Evolutionary conservation across 2,329 filamentous ascomycete genomes (phyloP), one percentile per base, ranked within the genome.

Genomic region (Exophiala bonariae): DNA sequence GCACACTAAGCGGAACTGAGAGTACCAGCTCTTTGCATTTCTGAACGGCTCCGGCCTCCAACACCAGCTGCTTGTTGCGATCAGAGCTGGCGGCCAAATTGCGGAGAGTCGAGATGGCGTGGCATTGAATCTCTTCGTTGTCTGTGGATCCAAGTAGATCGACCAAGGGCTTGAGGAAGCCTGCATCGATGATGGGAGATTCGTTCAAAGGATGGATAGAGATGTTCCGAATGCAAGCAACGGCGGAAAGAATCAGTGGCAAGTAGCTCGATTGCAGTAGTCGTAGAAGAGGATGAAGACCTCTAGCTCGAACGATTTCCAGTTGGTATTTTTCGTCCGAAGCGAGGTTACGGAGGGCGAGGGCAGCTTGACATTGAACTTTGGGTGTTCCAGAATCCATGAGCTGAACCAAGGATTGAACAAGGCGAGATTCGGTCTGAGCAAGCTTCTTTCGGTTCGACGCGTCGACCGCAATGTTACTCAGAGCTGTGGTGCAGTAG

Each of bases 311-410:
- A 31, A 99, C 93, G 60, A 99, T 97, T 64, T 99, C 93, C 39
- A 99, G 82, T 70, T 99, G 93, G 64, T 99, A 99, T 66, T 96
- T 96, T 67, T 99, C 93, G 66, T 99, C 93, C 11, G 93, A 99
- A 3, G 93, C 93, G 41, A 99, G 77, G 65, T 99, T 99, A 61
- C 93, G 83, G 41, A 99, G 81, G 19, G 93, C 93, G 34, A 99
- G 76, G 17, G 93, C 93, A 43, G 93, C 93, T 73, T 99, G 93
- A 65, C 93, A 97, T 69, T 99, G 93, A 9, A 99, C 93, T 69
- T 97, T 99, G 38, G 91, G 90, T 1, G 92, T 96, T 14, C 89
- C 91, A 0, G 92, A 96, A 66, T 96, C 92, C 91, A 97, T 99
- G 19, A 99, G 77, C 61, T 93, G 89, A 43, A 99, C 93, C 39